Evolutionary conservation across 2,329 filamentous ascomycete species (phyloP), one percentile per base, ranked within the genome.

Genomic region (Teratosphaeria pseudoeucalypti): DNA sequence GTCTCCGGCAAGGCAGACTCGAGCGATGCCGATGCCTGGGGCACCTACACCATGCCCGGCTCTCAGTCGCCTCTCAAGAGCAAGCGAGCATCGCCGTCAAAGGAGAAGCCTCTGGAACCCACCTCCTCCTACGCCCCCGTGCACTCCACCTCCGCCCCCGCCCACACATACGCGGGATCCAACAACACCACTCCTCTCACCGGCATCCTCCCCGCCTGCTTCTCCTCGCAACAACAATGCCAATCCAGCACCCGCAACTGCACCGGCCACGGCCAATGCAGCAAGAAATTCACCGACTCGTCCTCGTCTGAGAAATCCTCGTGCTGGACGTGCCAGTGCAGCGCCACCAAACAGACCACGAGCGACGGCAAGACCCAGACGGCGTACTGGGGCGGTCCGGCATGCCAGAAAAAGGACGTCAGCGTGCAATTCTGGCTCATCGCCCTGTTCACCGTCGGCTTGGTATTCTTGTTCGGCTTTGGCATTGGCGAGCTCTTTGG

Each of bases 391-490:
- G 92, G 86, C 56, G 94, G 94, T 16, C 79, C 84, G 43, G 87
- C 88, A 54, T 99, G 94, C 78, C 85, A 94, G 72, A 99, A 97
- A 84, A 83, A 87, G 73, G 92, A 99, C 71, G 79, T 97, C 57
- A 95, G 90, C 72, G 83, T 86, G 32, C 86, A 88, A 5, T 97
- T 99, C 77, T 95, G 91, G 84, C 78, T 99, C 56, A 85, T 99
- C 67, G 82, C 84, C 12, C 85, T 86, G 7, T 88, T 94, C 67
- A 86, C 83, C 3, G 76, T 96, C 55, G 75, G 85, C 43, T 78
- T 95, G 63, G 76, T 94, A 1, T 81, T 83, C 54, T 75, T 89
- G 43, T 76, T 95, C 32, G 80, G 79, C 43, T 86, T 88, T 71
- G 85, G 84, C 11, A 86, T 97, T 66, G 85, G 86, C 6, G 78